These are phyloP conservation scores for Leucaena leucocephala DNA, from an alignment of 306 rosid species.

Conservation along the genomic window DNA sequence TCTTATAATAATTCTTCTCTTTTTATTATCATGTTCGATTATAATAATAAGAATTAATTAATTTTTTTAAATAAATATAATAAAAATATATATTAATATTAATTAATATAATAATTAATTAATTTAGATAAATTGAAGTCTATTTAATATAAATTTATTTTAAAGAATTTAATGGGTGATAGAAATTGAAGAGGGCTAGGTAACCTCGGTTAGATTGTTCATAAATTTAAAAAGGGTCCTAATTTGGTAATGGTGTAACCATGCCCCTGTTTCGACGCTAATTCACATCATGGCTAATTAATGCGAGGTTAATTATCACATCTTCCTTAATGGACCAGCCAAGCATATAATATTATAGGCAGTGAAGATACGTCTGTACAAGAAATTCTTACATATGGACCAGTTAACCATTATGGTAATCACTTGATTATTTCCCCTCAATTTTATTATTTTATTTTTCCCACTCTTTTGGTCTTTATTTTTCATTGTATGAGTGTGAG, in stretches of 20 bases:
- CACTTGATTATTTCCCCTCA: no score
- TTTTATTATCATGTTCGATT: no score
- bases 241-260: neutral
- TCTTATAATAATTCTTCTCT: no score
- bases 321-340: neutral
- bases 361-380: neutral
- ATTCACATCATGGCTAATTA: conserved; percentile 6
- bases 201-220: neutral
- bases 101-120: no score
- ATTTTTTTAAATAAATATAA: no score
- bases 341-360: neutral
- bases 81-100: no score
- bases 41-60: no score
- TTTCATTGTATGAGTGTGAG: no score
- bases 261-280: neutral
- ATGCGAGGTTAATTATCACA: neutral
- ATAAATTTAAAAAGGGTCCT: conserved; percentile 20
- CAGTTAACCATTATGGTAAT: neutral
- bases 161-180: neutral
- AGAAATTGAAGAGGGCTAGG: neutral
- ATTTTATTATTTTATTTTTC: no score
- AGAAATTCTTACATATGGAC: conserved; percentile 4
- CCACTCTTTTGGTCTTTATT: no score
- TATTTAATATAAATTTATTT: no score
- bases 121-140: no score